Base-by-base conservation (phyloP, 2,329 filamentous ascomycete genomes). In the Aspergillus clavatus region DNA sequence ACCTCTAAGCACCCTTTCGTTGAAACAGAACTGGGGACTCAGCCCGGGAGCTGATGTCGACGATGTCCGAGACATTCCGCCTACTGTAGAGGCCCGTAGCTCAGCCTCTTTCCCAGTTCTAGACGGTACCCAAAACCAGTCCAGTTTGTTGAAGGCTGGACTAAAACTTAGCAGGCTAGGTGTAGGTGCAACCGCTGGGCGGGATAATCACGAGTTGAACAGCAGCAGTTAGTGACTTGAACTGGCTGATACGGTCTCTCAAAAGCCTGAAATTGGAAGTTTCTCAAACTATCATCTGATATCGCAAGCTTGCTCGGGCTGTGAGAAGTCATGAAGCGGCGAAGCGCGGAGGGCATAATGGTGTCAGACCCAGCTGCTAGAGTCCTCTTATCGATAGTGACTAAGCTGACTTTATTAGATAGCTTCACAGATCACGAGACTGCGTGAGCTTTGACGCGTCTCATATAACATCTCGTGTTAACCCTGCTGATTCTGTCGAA, bases 21-120 rank as follows among this genome's bases (percentile, higher is more conserved):
- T 84, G 66, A 89, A 90, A 68, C 87, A 93, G 60, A 89, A 87
- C 64, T 87, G 84, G 36, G 84, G 86, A 48, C 79, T 86, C 51
- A 89, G 71, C 23, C 60, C 65, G 42, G 82, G 82, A 43, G 65
- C 62, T 38, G 60, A 54, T n/a, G 60, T 66, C 18, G 63, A 64
- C n/a, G 63, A 62, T 39, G 64, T 54, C 43, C 58, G 56, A 55
- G 67, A 63, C 72, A 74, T 74, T 35, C 58, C 68, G 42, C 48
- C 47, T 42, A 43, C 50, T 29, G 43, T 51, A 40, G 41, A 40
- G 38, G 47, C 45, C 50, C 53, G 57, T 41, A 53, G 43, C 48
- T 59, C 49, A 44, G 49, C 52, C 52, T 53, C 56, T 48, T 18
- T 21, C 6, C 18, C 18, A 21, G 53, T 50, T 37, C 53, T 59